A percentile compares a stretch with the other conserved stretches of the same genome.
These are phyloP conservation scores for Astragalus membranaceus DNA, from an alignment of 306 rosid genomes.

Conservation along the genomic window DNA sequence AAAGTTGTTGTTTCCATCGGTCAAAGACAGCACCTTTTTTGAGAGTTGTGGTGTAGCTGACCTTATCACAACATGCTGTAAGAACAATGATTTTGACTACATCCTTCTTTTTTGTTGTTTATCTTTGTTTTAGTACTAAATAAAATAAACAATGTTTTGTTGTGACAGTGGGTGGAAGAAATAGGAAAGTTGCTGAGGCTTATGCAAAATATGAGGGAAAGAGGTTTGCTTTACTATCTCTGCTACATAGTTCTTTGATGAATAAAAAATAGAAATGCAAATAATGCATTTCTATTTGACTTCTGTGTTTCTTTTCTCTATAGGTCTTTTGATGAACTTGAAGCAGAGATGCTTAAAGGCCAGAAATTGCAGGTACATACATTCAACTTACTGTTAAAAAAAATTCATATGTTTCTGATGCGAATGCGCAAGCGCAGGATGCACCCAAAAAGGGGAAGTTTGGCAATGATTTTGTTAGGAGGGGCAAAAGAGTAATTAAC, in stretches of 20 bases:
- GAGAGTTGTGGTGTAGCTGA: slow-evolving; percentile 98
- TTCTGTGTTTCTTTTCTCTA: background rate
- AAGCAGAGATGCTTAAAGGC: slow-evolving; percentile 79
- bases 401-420: background rate
- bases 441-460: too few species aligned
- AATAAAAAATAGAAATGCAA: background rate
- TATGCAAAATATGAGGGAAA: slow-evolving; percentile 69
- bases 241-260: background rate
- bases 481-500: too few species aligned
- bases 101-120: background rate
- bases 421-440: too few species aligned
- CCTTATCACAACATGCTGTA: slow-evolving; percentile 91
- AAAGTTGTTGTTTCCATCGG: slow-evolving; percentile 72
- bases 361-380: slow-evolving; percentile 81
- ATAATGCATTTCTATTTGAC: background rate
- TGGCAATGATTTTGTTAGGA: too few species aligned
- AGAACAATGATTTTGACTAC: slow-evolving; percentile 25
- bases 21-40: slow-evolving; percentile 76
- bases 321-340: slow-evolving; percentile 88
- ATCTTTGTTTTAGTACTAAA: background rate
- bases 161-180: slow-evolving; percentile 93
- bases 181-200: slow-evolving; percentile 91
- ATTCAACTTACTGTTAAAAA: background rate
- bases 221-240: slow-evolving; percentile 35
- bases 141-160: background rate